Conservation (phyloP, 2,329 filamentous ascomycete genomes). For the Ceratocystis colombiana region DNA sequence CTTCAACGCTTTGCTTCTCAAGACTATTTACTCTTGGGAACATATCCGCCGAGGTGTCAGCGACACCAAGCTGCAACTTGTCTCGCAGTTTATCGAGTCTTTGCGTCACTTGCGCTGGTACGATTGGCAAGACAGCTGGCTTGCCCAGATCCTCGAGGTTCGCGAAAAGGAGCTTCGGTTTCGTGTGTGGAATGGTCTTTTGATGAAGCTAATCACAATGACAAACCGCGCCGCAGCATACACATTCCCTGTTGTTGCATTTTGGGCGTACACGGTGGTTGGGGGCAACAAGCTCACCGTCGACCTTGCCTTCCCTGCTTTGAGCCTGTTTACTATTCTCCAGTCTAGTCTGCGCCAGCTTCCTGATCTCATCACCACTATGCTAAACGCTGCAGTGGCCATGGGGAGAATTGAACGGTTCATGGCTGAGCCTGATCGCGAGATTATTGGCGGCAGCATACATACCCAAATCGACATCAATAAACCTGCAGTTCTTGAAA, state of each 20-base stretch:
- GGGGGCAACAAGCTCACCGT: slow-evolving; percentile 59
- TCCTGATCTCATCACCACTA: slow-evolving; percentile 61
- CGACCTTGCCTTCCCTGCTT: slow-evolving; percentile 75
- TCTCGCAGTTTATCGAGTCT: slow-evolving; percentile 76
- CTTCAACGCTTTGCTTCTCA: slow-evolving; percentile 57
- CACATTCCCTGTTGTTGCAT: slow-evolving; percentile 68
- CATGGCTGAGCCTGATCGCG: slow-evolving; percentile 75
- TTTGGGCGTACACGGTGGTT: slow-evolving; percentile 69
- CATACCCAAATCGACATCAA: slow-evolving; percentile 31
- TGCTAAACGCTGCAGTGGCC: slow-evolving; percentile 75
- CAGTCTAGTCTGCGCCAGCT: slow-evolving; percentile 64
- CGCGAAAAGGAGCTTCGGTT: slow-evolving; percentile 57
- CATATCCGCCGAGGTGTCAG: slow-evolving; percentile 60
- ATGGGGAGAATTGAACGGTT: slow-evolving; percentile 74
- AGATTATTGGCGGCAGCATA: slow-evolving; percentile 31
- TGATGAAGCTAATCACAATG: slow-evolving; percentile 53
- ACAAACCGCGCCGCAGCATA: slow-evolving; percentile 62
- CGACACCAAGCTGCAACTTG: slow-evolving; percentile 67
- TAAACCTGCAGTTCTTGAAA: slow-evolving; percentile 36
- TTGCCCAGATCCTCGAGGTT: slow-evolving; percentile 56
- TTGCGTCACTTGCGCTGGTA: slow-evolving; percentile 75
- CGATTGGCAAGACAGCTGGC: slow-evolving; percentile 70
- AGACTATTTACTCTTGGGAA: slow-evolving; percentile 43
- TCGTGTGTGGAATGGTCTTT: slow-evolving; percentile 53
- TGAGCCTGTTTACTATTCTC: slow-evolving; percentile 69